Evolutionary conservation across 2,329 filamentous ascomycete species (phyloP).

Genomic region (Byssochlamys sp.): DNA sequence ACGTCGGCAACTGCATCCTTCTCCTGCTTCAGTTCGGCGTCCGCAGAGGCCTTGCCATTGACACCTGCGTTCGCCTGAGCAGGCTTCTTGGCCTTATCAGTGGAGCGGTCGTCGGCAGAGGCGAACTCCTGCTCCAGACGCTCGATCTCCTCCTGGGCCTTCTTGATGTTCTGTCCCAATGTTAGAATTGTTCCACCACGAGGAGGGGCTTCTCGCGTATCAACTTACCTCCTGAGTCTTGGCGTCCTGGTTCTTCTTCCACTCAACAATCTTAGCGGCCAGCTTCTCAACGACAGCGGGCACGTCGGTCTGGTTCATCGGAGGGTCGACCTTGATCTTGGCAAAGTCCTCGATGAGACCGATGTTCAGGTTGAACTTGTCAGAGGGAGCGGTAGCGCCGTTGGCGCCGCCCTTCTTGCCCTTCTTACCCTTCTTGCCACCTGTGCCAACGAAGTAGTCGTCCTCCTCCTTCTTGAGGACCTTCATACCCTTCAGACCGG

Average conservation of each 20-base stretch:
- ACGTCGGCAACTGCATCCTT: slow-evolving; percentile 52
- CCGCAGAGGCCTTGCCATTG: slow-evolving; percentile 45
- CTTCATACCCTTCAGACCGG: slow-evolving; percentile 74
- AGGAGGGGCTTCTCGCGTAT: not conserved
- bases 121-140: slow-evolving; percentile 65
- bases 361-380: slow-evolving; percentile 75
- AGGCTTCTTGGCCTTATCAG: slow-evolving; percentile 47
- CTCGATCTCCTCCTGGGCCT: slow-evolving; percentile 91
- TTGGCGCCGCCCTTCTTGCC: slow-evolving; percentile 58
- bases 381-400: slow-evolving; percentile 37
- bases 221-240: slow-evolving; percentile 79
- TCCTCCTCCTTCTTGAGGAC: slow-evolving; percentile 83
- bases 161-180: slow-evolving; percentile 72
- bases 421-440: slow-evolving; percentile 81
- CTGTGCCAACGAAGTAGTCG: slow-evolving; percentile 64
- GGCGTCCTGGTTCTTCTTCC: slow-evolving; percentile 79
- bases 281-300: slow-evolving; percentile 74
- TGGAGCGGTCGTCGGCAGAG: slow-evolving; percentile 37
- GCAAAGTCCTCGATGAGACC: slow-evolving; percentile 84
- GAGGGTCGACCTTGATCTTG: slow-evolving; percentile 75
- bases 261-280: slow-evolving; percentile 79
- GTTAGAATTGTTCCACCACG: slow-evolving; percentile 9
- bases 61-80: slow-evolving; percentile 42
- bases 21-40: slow-evolving; percentile 47
- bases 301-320: slow-evolving; percentile 75